Evolutionary conservation across 345 rosid species (phyloP).

Genomic region (Combretum micranthum): DNA sequence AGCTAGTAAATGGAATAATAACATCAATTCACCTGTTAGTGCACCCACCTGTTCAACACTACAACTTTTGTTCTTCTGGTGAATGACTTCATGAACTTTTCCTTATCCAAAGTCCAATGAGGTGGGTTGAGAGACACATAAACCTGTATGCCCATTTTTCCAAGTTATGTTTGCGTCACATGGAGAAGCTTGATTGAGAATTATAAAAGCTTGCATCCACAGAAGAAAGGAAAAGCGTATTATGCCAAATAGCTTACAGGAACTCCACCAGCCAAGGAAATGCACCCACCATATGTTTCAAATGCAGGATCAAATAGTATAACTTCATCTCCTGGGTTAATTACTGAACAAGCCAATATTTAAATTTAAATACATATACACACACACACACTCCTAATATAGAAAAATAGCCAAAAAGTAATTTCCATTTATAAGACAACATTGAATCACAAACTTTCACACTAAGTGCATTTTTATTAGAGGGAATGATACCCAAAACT

Average conservation of each 20-base stretch:
- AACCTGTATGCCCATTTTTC: constrained; percentile 24
- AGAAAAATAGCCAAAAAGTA: background rate
- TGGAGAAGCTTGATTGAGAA: too few species aligned
- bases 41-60: constrained; percentile 47
- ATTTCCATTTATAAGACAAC: too few species aligned
- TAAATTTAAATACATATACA: background rate
- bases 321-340: constrained; percentile 53
- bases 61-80: constrained; percentile 41
- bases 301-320: constrained; percentile 50
- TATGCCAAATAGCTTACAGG: constrained; percentile 27
- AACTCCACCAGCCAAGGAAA: constrained; percentile 48
- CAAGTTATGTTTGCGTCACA: too few species aligned
- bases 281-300: constrained; percentile 45
- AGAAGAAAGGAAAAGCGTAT: background rate
- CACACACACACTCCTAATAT: background rate
- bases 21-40: background rate
- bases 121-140: constrained; percentile 54
- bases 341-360: constrained; percentile 19
- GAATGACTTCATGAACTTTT: constrained; percentile 36
- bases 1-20: too few species aligned
- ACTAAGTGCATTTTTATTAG: too few species aligned
- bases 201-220: too few species aligned
- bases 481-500: too few species aligned
- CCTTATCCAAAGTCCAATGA: constrained; percentile 36
- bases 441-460: too few species aligned